These are phyloP conservation scores for Pseudogymnoascus sp. DNA, from an alignment of 2,329 filamentous ascomycete species.

Conservation along the genomic window DNA sequence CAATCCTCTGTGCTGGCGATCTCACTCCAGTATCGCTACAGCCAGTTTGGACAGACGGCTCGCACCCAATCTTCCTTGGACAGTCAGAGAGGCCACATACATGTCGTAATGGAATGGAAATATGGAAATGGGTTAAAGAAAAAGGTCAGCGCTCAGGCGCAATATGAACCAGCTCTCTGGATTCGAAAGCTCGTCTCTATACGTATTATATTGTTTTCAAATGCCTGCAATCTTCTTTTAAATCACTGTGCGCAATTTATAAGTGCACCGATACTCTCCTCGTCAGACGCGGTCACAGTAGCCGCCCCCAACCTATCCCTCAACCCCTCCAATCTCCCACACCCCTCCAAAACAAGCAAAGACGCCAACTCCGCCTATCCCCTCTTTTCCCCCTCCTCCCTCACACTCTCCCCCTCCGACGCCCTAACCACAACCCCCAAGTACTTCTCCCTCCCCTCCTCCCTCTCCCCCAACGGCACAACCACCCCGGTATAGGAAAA, in stretches of 20 bases:
- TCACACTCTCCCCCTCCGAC: constrained; percentile 3
- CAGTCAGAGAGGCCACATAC: too few relatives aligned
- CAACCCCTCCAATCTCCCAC: neutral
- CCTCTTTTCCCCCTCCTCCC: constrained; percentile 8
- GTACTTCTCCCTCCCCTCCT: constrained; percentile 15
- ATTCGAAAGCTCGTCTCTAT: too few relatives aligned
- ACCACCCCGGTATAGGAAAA: constrained; percentile 24
- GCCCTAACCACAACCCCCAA: constrained; percentile 12
- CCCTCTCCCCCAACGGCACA: constrained; percentile 13
- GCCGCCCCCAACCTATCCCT: neutral
- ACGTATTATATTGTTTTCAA: neutral
- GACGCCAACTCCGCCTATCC: constrained; percentile 5
- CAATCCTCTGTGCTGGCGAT: too few relatives aligned
- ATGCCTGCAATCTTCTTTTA: neutral
- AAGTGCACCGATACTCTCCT: neutral
- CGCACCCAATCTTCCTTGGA: too few relatives aligned
- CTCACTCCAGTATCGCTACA: too few relatives aligned
- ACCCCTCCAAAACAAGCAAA: neutral
- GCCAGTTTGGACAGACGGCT: too few relatives aligned
- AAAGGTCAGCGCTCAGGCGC: too few relatives aligned
- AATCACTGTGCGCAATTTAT: neutral
- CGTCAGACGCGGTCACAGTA: neutral
- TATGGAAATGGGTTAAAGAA: too few relatives aligned
- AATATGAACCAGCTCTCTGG: too few relatives aligned
- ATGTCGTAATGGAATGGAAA: too few relatives aligned